Evolutionary conservation across 768 basidiomycete genomes (phyloP).

Genomic region (Asterophora lycoperdoides): DNA sequence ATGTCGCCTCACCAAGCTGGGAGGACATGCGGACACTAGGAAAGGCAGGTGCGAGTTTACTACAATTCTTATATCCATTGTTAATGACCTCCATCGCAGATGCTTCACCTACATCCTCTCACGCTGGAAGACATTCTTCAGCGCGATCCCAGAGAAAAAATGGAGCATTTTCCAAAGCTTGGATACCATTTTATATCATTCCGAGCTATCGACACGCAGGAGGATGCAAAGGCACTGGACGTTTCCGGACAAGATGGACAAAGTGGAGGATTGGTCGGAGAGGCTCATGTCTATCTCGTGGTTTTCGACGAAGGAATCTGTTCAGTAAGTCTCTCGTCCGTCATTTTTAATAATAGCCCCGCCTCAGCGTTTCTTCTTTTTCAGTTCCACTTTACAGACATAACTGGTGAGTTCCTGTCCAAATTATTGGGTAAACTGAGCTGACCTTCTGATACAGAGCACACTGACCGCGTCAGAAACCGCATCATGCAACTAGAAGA

Average conservation of each 20-base stretch:
- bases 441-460: constrained; percentile 41
- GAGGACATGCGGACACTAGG: constrained; percentile 84
- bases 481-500: constrained; percentile 63
- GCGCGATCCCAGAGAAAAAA: constrained; percentile 87
- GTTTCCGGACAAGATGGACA: constrained; percentile 12
- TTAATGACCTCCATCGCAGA: constrained; percentile 33
- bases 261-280: constrained; percentile 53
- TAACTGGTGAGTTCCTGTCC: constrained; percentile 47
- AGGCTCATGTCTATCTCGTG: constrained; percentile 83
- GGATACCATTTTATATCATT: constrained; percentile 93
- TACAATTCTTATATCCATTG: neutral
- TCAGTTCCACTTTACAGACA: constrained; percentile 89
- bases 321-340: constrained; percentile 41
- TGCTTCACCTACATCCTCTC: constrained; percentile 85
- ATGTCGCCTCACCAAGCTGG: constrained; percentile 83
- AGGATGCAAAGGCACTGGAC: constrained; percentile 16
- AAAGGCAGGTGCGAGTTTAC: constrained; percentile 45
- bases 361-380: neutral
- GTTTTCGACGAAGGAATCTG: constrained; percentile 88
- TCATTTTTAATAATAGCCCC: no score
- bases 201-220: constrained; percentile 66
- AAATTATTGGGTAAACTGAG: neutral
- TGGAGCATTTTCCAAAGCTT: constrained; percentile 80
- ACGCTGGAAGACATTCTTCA: constrained; percentile 92
- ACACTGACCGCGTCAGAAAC: constrained; percentile 71